phyloP scores from a whole-genome alignment of 176 grass and related monocot species.

The Oryza meyeriana region DNA sequence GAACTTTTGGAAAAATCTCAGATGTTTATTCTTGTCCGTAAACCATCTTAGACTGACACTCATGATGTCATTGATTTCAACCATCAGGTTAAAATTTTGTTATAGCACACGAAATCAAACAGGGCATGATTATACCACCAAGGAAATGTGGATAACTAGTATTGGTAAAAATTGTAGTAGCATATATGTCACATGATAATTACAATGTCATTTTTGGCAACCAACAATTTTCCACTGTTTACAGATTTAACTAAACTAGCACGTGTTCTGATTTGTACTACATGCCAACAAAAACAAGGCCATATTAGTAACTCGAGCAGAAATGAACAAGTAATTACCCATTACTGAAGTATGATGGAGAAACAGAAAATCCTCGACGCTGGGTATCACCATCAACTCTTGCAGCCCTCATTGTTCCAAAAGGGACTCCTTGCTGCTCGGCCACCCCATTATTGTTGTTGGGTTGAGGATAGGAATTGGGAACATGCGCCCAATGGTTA shows the following conservation, averaged over 20 bases:
- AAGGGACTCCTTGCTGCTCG: conserved; percentile 51
- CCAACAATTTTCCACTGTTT: neutral
- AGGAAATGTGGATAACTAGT: neutral
- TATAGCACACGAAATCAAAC: conserved; percentile 2
- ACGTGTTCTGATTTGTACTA: neutral
- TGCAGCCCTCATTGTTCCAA: conserved; percentile 51
- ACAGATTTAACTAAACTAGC: neutral
- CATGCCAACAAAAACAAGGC: neutral
- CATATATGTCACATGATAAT: neutral
- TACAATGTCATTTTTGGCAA: neutral
- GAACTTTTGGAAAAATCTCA: neutral
- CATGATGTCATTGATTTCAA: neutral
- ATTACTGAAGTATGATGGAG: conserved; percentile 54
- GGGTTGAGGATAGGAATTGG: conserved; percentile 56
- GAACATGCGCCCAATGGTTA: conserved; percentile 57
- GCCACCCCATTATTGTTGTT: conserved; percentile 37
- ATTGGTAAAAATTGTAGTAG: neutral
- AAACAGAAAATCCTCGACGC: conserved; percentile 40
- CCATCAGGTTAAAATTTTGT: neutral
- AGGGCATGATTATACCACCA: neutral
- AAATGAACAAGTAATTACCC: conserved; percentile 45
- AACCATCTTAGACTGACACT: neutral
- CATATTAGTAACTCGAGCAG: neutral
- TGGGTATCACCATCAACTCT: conserved; percentile 54
- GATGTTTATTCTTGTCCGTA: neutral